Base-by-base conservation (phyloP, 441 rosid species). In the Bocquillonia castaneifolia region DNA sequence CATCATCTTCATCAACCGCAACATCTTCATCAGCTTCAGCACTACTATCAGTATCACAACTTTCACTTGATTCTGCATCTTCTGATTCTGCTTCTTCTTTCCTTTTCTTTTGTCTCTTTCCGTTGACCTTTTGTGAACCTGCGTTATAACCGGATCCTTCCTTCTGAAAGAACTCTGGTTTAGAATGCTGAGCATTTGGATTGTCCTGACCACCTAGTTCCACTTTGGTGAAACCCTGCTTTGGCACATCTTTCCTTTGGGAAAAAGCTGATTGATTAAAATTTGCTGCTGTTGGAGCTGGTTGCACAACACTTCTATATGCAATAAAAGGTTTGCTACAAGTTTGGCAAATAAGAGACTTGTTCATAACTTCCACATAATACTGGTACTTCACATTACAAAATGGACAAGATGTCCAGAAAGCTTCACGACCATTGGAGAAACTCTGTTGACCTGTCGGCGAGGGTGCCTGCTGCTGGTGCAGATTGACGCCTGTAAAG, bases 381-480 rank as follows among this genome's bases (percentile, higher is more conserved):
- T 74, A 86, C 72, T 86, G 86, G 74, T 83, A 78, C 72, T 56
- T 83, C 20, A 56, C 75, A 0, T 40, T 45, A 75, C 98, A 91
- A 78, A 74, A 85, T 13, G 89, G 82, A 67, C 98, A 93, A 37
- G 76, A 74, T 67, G 93, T 86, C 91, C 93, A 86, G 78, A 91
- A 89, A 18, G 80, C 81, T 28, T 45, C 63, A 17, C 51, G 72
- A 18, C 67, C 85, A 79, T 76, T 77, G 48, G 63, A 52, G 55
- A 31, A 73, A 37, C 81, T 74, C 37, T 77, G 48, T 78, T 82
- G 87, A 64, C 75, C 59, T 52, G 81, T 63, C 28, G 58, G 81
- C 66, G 73, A 84, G 45, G 71, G 85, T 36, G 62, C 67, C 59
- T 76, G 84, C 60, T 67, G 80, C 45, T 74, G 79, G 52, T 75